Evolutionary conservation across 2,329 filamentous ascomycete genomes (phyloP), one percentile per base, ranked within the genome.

Genomic region (Colletotrichum agaves): DNA sequence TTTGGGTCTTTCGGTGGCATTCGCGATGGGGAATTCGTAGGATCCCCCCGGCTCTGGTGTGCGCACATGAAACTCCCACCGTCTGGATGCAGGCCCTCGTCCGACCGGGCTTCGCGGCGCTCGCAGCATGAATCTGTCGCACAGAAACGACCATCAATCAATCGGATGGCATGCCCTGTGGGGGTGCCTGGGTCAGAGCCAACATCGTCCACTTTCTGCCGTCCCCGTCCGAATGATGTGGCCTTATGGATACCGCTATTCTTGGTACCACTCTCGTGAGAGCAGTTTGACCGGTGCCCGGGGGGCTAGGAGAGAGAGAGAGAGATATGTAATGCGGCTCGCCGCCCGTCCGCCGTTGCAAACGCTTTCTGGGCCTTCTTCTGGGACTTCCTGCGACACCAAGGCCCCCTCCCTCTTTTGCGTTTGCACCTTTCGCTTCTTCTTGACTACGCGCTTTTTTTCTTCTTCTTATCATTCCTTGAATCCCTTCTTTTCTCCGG

Each of bases 11-110:
- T 33, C 15, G 50, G 50, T 35, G 50, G 50, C 13, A 53, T 53
- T 39, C 33, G 50, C 31, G 6, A 17, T 21, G 50, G 58, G 17
- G 58, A 52, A 3, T 21, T 33, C 23, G 21, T 35, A 37, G 59
- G 41, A 62, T 44, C 52, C 50, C 50, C 50, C 43, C 35, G 49
- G 27, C 49, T 23, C 11, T 49, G 47, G 61, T 58, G 64, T 37
- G 47, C 33, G 35, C 8, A 67, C 55, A 60, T 67, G 65, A 67
- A 67, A 67, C 65, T 49, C 53, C 65, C 15, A 55, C 61, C 61
- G 65, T 67, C 65, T 67, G 65, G 65, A 67, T 64, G 47, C 65
- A 64, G 13, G 46, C 47, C 65, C 61, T 64, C 64, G 61, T 65
- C 61, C 41, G 61, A 67, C 65, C 53, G 19, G 39, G 53, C 53